These are phyloP conservation scores for Nakaseomyces bracarensis DNA, from an alignment of 1,139 yeast genomes.

Conservation along the genomic window DNA sequence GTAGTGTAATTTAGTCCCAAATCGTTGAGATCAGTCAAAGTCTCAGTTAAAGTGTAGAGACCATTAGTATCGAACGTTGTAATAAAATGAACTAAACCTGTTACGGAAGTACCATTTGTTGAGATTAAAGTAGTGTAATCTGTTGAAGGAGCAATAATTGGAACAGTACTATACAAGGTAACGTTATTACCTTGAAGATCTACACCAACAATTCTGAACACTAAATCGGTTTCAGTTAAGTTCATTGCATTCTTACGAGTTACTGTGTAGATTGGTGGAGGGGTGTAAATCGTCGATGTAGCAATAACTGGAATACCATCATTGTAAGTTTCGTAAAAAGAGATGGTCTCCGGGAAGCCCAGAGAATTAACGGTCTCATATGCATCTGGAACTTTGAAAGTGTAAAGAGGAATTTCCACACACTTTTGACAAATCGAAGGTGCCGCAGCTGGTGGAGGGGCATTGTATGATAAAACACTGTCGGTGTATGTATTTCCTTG, in stretches of 20 bases:
- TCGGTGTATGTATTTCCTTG: neutral
- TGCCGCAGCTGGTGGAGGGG: neutral
- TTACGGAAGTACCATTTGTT: neutral
- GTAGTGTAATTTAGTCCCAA: neutral
- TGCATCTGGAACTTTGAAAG: neutral
- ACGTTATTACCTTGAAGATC: neutral
- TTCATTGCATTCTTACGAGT: neutral
- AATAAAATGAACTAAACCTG: neutral
- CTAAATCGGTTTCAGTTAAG: neutral
- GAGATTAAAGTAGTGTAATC: neutral
- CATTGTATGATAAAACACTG: neutral
- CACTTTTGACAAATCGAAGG: neutral
- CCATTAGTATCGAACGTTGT: neutral
- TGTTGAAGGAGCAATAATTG: neutral
- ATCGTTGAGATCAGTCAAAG: neutral
- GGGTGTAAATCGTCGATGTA: conserved; percentile 1
- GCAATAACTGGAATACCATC: conserved; percentile 2
- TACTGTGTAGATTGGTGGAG: conserved; percentile 1
- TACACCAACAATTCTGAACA: conserved; percentile 5
- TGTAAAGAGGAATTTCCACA: conserved; percentile 1
- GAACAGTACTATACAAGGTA: neutral
- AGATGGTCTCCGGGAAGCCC: neutral
- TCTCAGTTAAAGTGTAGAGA: neutral
- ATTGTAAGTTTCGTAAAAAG: neutral
- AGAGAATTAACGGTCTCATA: neutral